Evolutionary conservation across 2,329 filamentous ascomycete species (phyloP).

Genomic region (Botryotinia convoluta): DNA sequence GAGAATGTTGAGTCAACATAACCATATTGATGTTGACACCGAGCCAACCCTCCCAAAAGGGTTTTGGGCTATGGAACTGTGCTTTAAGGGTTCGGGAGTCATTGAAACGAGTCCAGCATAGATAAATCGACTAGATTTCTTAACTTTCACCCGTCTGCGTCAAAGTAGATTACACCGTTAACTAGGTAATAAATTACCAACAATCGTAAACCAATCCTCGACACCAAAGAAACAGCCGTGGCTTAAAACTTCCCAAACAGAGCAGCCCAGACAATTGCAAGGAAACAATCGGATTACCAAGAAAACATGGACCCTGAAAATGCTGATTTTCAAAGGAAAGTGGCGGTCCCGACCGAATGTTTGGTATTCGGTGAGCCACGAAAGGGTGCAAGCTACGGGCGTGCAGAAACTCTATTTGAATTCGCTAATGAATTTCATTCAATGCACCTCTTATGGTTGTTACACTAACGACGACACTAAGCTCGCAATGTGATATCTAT

Average conservation of each 20-base stretch:
- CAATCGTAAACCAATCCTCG: not conserved
- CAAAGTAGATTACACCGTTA: not conserved
- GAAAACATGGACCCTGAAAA: not conserved
- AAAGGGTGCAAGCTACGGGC: not conserved
- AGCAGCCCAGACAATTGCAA: not conserved
- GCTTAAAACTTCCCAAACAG: not conserved
- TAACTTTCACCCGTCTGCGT: not conserved
- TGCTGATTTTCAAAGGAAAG: not conserved
- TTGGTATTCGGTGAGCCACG: not conserved
- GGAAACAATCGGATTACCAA: not conserved
- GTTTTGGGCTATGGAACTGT: not conserved
- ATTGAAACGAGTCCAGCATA: not conserved
- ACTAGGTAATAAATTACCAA: not conserved
- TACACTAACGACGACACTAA: not conserved
- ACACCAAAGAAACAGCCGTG: not conserved
- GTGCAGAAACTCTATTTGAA: constrained; percentile 6
- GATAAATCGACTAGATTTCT: not conserved
- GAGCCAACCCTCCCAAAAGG: not conserved
- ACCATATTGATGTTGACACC: not conserved
- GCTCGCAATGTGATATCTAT: not conserved
- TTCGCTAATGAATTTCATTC: not conserved
- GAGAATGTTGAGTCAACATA: not conserved
- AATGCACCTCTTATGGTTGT: not conserved
- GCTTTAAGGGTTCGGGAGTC: not conserved
- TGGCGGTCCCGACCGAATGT: not conserved